Evolutionary conservation across 202 grass and related monocot species (phyloP).

Genomic region (Zoysia matrella): DNA sequence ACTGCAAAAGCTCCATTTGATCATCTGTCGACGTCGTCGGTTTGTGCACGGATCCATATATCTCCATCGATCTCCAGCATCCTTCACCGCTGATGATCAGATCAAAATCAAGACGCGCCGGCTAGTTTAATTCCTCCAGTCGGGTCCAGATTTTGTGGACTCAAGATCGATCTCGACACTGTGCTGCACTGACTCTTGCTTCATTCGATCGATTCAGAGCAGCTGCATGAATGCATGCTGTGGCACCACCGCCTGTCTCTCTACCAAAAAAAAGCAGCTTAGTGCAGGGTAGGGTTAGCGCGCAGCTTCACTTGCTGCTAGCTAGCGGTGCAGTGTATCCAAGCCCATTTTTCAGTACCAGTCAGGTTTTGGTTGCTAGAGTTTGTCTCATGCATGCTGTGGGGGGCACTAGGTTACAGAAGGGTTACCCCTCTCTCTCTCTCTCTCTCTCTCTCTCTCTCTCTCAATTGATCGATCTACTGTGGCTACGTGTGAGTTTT

Average conservation of each 20-base stretch:
- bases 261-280: background rate
- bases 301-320: background rate
- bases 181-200: conserved; percentile 30
- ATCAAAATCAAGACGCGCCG: no score
- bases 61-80: no score
- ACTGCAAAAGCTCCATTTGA: no score
- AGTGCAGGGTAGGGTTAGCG: no score
- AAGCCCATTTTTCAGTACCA: background rate
- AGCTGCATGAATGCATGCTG: conserved; percentile 38
- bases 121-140: no score
- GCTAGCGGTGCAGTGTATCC: background rate
- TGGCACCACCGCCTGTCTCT: background rate
- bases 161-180: background rate
- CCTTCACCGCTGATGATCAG: no score
- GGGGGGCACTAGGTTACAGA: background rate
- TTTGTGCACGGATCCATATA: no score
- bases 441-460: no score
- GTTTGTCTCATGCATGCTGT: conserved; percentile 38
- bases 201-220: conserved; percentile 38
- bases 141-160: no score
- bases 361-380: conserved; percentile 38
- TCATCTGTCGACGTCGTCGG: no score
- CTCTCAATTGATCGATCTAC: background rate
- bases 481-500: no score
- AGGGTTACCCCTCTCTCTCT: no score